Base-by-base conservation (phyloP, 768 basidiomycete species). In the Russula virescens region DNA sequence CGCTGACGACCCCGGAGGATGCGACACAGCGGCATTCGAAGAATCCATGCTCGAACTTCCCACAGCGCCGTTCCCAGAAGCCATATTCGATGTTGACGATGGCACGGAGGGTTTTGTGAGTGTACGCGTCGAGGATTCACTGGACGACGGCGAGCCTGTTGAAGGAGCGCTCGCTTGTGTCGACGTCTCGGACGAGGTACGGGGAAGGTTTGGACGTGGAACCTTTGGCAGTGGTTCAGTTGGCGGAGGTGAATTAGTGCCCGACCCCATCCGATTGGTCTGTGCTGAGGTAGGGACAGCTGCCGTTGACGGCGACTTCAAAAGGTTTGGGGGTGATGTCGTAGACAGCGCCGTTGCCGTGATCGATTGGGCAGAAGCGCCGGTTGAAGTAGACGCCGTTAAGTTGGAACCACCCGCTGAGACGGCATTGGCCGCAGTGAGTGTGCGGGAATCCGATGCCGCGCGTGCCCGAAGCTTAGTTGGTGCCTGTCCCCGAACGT, bases 401-500 rank as follows among this genome's bases (percentile, higher is more conserved):
- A 47, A 28, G 48, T 35, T 65, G 13, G 63, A 49, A 59, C 38
- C 45, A 25, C 43, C 54, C 5, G 49, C 8, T 55, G 63, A 60
- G 3, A 14, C 57, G 43, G 51, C 42, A 28, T 53, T 52, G 0
- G 40, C 47, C 48, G 45, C 14, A 21, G 48, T 50, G n/a, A 59
- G 55, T 4, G 53, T 60, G 26, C 65, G 65, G n/a, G 65, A 66
- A 42, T 66, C 65, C 13, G 65, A 66, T 13, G 65, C 56, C 23
- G 65, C 56, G 31, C 65, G 65, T 5, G 65, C 65, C 28, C 65
- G 63, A 28, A 45, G 19, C 52, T 56, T 59, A 38, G 55, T 43
- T 7, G 55, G 56, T 46, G 25, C 63, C 61, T 64, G 47, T 48
- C 28, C 21, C 21, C 16, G 11, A 21, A 26, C 26, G 28, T 48